Base-by-base conservation (phyloP, 2,329 filamentous ascomycete genomes). In the Trichoderma sp. region DNA sequence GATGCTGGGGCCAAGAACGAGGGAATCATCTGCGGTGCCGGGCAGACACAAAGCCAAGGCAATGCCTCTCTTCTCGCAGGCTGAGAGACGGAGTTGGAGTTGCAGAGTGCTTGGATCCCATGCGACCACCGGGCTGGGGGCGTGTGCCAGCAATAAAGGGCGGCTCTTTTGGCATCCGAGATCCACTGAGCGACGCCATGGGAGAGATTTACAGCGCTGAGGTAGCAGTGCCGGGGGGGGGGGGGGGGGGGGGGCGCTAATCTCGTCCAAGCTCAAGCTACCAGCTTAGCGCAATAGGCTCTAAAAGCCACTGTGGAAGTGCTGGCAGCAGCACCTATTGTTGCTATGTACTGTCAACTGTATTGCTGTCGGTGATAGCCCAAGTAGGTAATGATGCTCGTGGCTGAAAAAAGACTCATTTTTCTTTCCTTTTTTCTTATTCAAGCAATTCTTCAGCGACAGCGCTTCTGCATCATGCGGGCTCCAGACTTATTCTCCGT, bases 21-120 rank as follows among this genome's bases (percentile, higher is more conserved):
- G 66, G 51, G 69, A 59, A 69, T 70, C 70, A 72, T 72, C 70
- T 68, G 68, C 66, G 28, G 43, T 54, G 60, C 28, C 32, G 30
- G 43, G 56, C 16, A 18, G 39, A 30, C 39, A 16, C 24, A 43
- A 39, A 39, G 37, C 16, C 37, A 18, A 52, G 46, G 34, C 54
- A 37, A 30, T 18, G 51, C 30, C 24, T 54, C 51, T 66, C 61
- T 43, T 63, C 51, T 52, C 60, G 24, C 30, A 21, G 39, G 18
- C 14, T 30, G 30, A 52, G 56, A 26, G 30, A 39, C 63, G 63
- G 52, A 34, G 43, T 56, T 56, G 52, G 28, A 51, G 52, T 26
- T 66, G 64, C 39, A 43, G 18, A n/a, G 39, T 8, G n/a, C 18
- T n/a, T 39, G 52, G 58, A 65, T 56, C 51, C 61, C 61, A 51